Percentiles rank a stretch among this genome's conserved stretches.
Evolutionary conservation across 2,329 filamentous ascomycete species (phyloP).

Genomic region (Rhexocercosporidium sp.): DNA sequence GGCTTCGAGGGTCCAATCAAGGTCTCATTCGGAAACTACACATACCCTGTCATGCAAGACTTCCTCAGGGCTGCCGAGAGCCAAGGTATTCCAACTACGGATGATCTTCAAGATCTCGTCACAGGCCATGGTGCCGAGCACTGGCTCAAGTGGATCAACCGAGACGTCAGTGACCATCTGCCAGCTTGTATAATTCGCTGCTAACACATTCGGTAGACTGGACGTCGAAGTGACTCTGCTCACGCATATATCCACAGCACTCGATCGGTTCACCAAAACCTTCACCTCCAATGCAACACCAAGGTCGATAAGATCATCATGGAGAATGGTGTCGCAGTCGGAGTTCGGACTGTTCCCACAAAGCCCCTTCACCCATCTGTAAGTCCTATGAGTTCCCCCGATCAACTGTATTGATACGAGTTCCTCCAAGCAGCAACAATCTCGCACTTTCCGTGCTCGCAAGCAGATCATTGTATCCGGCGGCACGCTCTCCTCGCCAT

Average conservation of each 20-base stretch:
- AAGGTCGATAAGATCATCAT: conserved; percentile 62
- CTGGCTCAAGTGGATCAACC: conserved; percentile 87
- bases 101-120: conserved; percentile 75
- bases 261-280: conserved; percentile 64
- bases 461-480: conserved; percentile 54
- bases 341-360: conserved; percentile 71
- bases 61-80: conserved; percentile 75
- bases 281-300: conserved; percentile 63
- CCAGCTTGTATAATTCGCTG: background rate
- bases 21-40: conserved; percentile 66
- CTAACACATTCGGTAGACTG: conserved; percentile 51
- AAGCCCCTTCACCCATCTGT: conserved; percentile 67
- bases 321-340: conserved; percentile 68
- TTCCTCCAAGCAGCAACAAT: conserved; percentile 38
- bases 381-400: conserved; percentile 22
- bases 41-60: conserved; percentile 82
- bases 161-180: conserved; percentile 50
- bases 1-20: conserved; percentile 75
- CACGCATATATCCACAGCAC: conserved; percentile 82
- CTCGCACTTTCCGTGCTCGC: conserved; percentile 41
- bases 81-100: conserved; percentile 75
- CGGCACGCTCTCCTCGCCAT: conserved; percentile 43
- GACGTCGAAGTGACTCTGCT: conserved; percentile 76
- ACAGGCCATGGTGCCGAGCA: conserved; percentile 76
- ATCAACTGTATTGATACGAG: conserved; percentile 32